Evolutionary conservation across 2,329 filamentous ascomycete species (phyloP), one percentile per base, ranked within the genome.

Genomic region (Hyphodiscus sp.): DNA sequence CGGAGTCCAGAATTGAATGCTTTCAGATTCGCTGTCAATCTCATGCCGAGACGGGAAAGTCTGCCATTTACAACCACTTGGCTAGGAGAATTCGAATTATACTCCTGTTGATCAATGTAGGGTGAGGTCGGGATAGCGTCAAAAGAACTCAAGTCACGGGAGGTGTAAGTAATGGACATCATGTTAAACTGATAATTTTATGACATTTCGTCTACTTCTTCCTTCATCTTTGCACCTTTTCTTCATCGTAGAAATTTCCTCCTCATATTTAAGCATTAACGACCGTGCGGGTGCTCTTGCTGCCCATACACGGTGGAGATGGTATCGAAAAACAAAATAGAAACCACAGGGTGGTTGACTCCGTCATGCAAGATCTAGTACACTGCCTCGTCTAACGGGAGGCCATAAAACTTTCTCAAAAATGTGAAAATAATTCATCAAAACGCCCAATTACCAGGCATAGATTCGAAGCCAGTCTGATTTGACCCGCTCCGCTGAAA

Each of bases 381-480:
- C 11, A 38, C 33, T 38, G 13, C 33, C 33, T 33, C 29, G 13
- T 38, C 33, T 38, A 38, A 38, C 33, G 5, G 11, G 33, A 38
- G 33, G 33, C 33, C 5, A 38, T 38, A 13, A n/a, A 38, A 5
- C 33, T 38, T 38, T 10, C 11, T 38, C 4, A 5, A 33, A 33
- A n/a, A 38, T 15, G 16, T n/a, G 16, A 15, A 13, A 38, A 13
- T 15, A 38, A 38, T 15, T 38, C 33, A n/a, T 38, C 23, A 26
- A 47, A 46, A 47, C 50, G 50, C 50, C 50, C 11, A 26, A 26
- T 26, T 8, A 15, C n/a, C 23, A 7, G 41, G 33, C 6, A 46
- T 41, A 53, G 26, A 41, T 29, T 44, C 30, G 42, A 46, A 45
- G n/a, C 47, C 47, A 49, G 47, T 41, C 30, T 20, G 26, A n/a